phyloP scores from a whole-genome alignment of 2,329 filamentous ascomycete species.

The Pseudogymnoascus sp. region DNA sequence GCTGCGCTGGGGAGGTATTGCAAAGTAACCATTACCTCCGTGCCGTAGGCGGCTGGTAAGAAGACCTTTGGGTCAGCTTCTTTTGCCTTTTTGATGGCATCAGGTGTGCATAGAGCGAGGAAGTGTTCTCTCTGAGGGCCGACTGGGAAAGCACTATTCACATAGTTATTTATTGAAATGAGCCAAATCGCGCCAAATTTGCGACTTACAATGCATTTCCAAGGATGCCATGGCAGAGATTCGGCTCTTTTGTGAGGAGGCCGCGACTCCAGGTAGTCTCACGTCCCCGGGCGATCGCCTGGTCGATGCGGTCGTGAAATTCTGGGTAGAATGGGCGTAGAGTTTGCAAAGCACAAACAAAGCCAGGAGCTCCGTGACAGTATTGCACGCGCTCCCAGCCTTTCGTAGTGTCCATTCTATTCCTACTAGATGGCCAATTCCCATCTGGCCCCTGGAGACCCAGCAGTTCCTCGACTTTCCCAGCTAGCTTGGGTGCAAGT shows the following conservation, averaged over 20 bases:
- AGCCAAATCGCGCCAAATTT: neutral
- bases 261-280: conserved; percentile 50
- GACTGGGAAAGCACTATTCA: neutral
- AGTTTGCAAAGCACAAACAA: conserved; percentile 50
- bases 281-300: conserved; percentile 43
- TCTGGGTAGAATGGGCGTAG: conserved; percentile 50
- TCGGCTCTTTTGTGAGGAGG: conserved; percentile 56
- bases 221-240: conserved; percentile 57
- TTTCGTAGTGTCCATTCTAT: neutral
- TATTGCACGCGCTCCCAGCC: conserved; percentile 46
- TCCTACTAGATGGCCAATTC: conserved; percentile 45
- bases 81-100: neutral
- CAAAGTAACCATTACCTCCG: neutral
- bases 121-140: neutral
- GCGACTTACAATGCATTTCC: conserved; percentile 47
- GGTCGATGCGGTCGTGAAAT: conserved; percentile 45
- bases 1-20: neutral
- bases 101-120: neutral
- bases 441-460: conserved; percentile 53
- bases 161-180: neutral
- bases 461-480: conserved; percentile 47
- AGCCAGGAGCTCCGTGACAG: conserved; percentile 60
- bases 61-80: neutral
- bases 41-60: neutral
- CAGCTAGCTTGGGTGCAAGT: conserved; percentile 46